Conservation (phyloP, 345 rosid species). For the Populus pruinosa region DNA sequence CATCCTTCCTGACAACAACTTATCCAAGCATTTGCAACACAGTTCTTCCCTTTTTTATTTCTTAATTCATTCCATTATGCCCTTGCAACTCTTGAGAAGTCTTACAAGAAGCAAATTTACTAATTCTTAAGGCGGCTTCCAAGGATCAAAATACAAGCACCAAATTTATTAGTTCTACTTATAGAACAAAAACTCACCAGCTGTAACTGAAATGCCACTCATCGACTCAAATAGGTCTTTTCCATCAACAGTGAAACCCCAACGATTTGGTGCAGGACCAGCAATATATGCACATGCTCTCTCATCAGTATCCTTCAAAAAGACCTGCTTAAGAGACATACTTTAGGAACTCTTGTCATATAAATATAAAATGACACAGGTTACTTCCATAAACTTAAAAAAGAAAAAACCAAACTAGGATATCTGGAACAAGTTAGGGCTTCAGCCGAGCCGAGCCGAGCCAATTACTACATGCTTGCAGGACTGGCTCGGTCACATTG, state of each 20-base stretch:
- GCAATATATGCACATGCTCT: conserved; percentile 99
- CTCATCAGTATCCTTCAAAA: conserved; percentile 96
- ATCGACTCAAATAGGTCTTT: conserved; percentile 68
- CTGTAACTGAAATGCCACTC: conserved; percentile 37
- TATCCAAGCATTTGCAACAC: neutral
- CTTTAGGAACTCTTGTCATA: conserved; percentile 5
- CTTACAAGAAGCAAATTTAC: neutral
- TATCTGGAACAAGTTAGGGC: neutral
- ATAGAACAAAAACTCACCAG: conserved; percentile 46
- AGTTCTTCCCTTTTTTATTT: neutral
- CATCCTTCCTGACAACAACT: neutral
- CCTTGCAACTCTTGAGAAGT: neutral
- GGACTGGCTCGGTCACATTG: neutral
- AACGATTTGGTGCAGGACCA: conserved; percentile 99
- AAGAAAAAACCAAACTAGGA: neutral
- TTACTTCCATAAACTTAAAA: neutral
- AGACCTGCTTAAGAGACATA: conserved; percentile 53
- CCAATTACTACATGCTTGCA: conserved; percentile 2
- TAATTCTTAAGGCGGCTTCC: no score
- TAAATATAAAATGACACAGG: conserved; percentile 1
- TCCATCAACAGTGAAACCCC: conserved; percentile 92
- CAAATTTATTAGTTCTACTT: neutral
- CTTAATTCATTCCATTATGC: neutral
- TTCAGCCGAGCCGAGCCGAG: neutral
- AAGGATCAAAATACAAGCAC: neutral